These are phyloP conservation scores for Kluyveromyces wickerhamii DNA, from an alignment of 805 yeast species.

Conservation along the genomic window DNA sequence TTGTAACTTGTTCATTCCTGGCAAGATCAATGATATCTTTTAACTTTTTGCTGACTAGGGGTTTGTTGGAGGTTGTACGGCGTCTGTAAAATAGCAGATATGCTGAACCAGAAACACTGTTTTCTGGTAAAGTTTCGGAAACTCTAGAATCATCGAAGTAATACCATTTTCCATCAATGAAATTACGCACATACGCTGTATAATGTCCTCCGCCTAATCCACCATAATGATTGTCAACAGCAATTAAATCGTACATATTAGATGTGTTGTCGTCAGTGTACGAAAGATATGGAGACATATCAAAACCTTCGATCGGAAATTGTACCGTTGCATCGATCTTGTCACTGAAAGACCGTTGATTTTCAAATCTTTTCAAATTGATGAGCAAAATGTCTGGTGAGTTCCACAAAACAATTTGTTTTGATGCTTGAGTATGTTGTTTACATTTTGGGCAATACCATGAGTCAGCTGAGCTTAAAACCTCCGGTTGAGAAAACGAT, in stretches of 20 bases:
- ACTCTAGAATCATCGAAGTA: slow-evolving; percentile 85
- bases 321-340: slow-evolving; percentile 79
- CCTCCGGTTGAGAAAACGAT: slow-evolving; percentile 71
- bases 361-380: slow-evolving; percentile 85
- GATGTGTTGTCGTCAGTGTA: slow-evolving; percentile 21
- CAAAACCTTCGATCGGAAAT: slow-evolving; percentile 79
- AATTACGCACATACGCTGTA: slow-evolving; percentile 81
- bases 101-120: slow-evolving; percentile 68
- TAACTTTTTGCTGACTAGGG: slow-evolving; percentile 44
- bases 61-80: slow-evolving; percentile 22
- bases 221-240: slow-evolving; percentile 93
- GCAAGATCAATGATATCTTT: slow-evolving; percentile 36
- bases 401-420: slow-evolving; percentile 87
- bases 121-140: slow-evolving; percentile 47
- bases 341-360: slow-evolving; percentile 76
- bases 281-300: slow-evolving; percentile 54
- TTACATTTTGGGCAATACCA: slow-evolving; percentile 93
- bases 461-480: slow-evolving; percentile 77
- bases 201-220: slow-evolving; percentile 98
- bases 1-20: not conserved
- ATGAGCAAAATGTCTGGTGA: slow-evolving; percentile 85
- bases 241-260: slow-evolving; percentile 72
- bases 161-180: slow-evolving; percentile 73
- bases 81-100: slow-evolving; percentile 78
- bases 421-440: slow-evolving; percentile 84